Base-by-base conservation (phyloP, 352 stramenopile genomes). In the Phytophthora ramorum region DNA sequence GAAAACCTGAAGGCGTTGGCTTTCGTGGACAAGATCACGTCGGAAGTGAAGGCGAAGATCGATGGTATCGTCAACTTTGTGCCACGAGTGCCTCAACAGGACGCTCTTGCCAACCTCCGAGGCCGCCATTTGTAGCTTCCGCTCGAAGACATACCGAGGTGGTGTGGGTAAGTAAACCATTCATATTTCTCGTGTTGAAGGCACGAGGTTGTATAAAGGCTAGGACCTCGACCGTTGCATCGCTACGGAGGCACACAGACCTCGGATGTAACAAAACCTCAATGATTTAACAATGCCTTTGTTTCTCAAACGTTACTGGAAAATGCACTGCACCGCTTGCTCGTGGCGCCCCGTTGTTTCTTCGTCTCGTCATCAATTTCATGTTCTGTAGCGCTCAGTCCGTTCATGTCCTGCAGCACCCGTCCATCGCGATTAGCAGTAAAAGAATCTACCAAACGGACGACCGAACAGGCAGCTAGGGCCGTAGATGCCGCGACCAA, bases 401-500 rank as follows among this genome's bases (percentile, higher is more conserved):
- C 22, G 22, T 24, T 24, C 22, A 24, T 24, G 26, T 32, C 26
- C 26, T 32, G 26, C 28, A 34, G 28, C 28, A 7, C 7, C 2
- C 7, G 28, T 2, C 28, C 28, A 19, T 48, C 51, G 12, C 35
- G 26, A 8, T 32, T 68, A 83, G 61, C 76, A 84, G 64, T 78
- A 84, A 61, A 73, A 84, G 63, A 71, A 81, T 14, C 63, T 49
- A 16, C 76, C 72, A 28, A 76, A 73, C 14, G 35, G 47, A 46
- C 55, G 66, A 16, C 61, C 70, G 43, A 74, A 84, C 48, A 70
- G 13, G 46, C 72, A 84, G 26, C 30, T 46, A 24, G 62, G 30
- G 8, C 69, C 69, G 60, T 74, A 81, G 46, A 66, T 73, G 37
- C 46, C 44, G 17, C 53, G 69, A 35, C 72, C 76, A 40, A 76